Conservation (phyloP, 169 alveolate genomes). For the Plasmodium coatneyi region DNA sequence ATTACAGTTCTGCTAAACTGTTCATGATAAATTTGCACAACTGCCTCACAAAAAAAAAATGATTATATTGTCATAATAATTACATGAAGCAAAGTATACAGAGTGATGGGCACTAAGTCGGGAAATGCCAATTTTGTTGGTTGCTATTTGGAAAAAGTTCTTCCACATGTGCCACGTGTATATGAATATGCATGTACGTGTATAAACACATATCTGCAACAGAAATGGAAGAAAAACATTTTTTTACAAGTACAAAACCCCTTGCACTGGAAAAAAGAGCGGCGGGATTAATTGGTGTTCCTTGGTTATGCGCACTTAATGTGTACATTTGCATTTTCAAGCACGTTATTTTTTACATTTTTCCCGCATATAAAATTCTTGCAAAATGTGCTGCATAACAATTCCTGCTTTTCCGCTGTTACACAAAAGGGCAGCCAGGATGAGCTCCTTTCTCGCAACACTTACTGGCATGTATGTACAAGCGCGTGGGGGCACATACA, state of each 20-base stretch:
- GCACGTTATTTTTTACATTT: not conserved
- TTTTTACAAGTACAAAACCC: not conserved
- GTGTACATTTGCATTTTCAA: not conserved
- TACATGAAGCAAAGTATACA: not conserved
- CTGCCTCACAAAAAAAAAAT: not conserved
- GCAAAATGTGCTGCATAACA: not conserved
- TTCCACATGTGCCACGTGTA: not conserved
- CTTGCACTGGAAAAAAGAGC: not conserved
- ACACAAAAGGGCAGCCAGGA: not conserved
- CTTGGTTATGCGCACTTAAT: not conserved
- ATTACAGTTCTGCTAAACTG: not conserved
- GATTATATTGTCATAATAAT: not conserved
- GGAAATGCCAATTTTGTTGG: not conserved
- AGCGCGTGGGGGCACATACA: not conserved
- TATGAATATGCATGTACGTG: not conserved
- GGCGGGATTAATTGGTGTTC: not conserved
- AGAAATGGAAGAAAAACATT: not conserved
- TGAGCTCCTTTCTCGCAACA: not conserved
- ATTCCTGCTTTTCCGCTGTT: not conserved
- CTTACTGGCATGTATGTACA: not conserved
- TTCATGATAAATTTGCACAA: not conserved
- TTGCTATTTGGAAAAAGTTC: not conserved
- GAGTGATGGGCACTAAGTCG: not conserved
- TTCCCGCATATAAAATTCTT: not conserved
- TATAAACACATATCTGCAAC: not conserved